phyloP scores from a whole-genome alignment of 306 rosid genomes.

The Corylus heterophylla region DNA sequence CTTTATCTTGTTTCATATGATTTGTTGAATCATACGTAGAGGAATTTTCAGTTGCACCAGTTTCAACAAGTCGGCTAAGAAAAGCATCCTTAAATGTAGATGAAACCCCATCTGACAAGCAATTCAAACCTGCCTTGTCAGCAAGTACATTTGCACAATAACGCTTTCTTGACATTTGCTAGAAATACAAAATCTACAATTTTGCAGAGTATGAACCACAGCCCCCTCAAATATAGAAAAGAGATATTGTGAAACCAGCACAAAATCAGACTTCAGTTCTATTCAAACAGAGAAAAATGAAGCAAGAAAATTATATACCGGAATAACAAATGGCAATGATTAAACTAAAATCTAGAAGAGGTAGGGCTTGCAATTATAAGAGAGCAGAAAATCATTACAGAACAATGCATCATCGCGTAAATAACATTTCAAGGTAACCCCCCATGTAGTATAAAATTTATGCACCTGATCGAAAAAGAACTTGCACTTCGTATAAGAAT shows the following conservation, averaged over 20 bases:
- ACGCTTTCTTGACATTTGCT: neutral
- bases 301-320: neutral
- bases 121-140: conserved; percentile 29
- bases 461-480: neutral
- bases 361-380: neutral
- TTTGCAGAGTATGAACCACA: neutral
- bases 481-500: neutral
- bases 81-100: conserved; percentile 64
- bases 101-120: conserved; percentile 56
- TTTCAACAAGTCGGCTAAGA: conserved; percentile 71
- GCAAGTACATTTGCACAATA: conserved; percentile 19
- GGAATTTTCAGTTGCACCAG: conserved; percentile 91
- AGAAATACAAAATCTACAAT: conserved; percentile 13
- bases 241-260: neutral
- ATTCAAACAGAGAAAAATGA: neutral
- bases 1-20: conserved; percentile 49
- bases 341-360: neutral
- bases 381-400: neutral
- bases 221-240: neutral
- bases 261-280: conserved; percentile 5
- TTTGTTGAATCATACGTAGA: conserved; percentile 38
- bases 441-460: neutral
- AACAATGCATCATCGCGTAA: neutral
- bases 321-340: neutral
- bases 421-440: neutral